These are phyloP conservation scores for Paraglomus occultum DNA, from an alignment of 192 early-diverging fungal genomes.

Conservation along the genomic window DNA sequence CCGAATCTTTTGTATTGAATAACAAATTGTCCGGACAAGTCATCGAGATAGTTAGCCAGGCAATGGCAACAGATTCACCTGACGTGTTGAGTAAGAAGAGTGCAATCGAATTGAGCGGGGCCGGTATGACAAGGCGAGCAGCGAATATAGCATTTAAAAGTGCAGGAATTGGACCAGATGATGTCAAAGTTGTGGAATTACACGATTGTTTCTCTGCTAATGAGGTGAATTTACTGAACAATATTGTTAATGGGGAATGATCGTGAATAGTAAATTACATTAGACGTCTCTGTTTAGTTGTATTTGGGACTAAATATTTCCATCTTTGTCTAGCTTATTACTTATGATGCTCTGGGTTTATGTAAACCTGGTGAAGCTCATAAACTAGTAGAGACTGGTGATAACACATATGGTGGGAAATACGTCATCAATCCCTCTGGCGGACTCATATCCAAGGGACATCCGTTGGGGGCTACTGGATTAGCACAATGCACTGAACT, in stretches of 20 bases:
- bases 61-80: conserved; percentile 72
- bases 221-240: too few species aligned
- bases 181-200: conserved; percentile 69
- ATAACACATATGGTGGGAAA: conserved; percentile 62
- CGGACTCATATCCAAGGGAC: conserved; percentile 75
- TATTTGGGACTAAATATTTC: background rate
- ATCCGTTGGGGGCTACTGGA: conserved; percentile 75
- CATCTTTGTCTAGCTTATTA: conserved; percentile 49
- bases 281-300: too few species aligned
- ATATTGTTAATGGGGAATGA: background rate
- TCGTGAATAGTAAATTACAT: too few species aligned
- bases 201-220: conserved; percentile 80
- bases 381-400: conserved; percentile 51
- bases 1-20: conserved; percentile 62
- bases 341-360: conserved; percentile 72
- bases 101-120: conserved; percentile 59
- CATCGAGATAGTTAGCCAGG: conserved; percentile 64
- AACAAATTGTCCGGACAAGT: conserved; percentile 61
- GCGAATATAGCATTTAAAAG: conserved; percentile 50
- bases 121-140: conserved; percentile 71
- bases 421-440: conserved; percentile 72
- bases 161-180: conserved; percentile 57
- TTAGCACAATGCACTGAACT: conserved; percentile 69
- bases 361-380: conserved; percentile 64
- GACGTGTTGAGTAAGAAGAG: conserved; percentile 47